phyloP scores from a whole-genome alignment of 805 yeast genomes.

The Cyberlindnera bimundalis region DNA sequence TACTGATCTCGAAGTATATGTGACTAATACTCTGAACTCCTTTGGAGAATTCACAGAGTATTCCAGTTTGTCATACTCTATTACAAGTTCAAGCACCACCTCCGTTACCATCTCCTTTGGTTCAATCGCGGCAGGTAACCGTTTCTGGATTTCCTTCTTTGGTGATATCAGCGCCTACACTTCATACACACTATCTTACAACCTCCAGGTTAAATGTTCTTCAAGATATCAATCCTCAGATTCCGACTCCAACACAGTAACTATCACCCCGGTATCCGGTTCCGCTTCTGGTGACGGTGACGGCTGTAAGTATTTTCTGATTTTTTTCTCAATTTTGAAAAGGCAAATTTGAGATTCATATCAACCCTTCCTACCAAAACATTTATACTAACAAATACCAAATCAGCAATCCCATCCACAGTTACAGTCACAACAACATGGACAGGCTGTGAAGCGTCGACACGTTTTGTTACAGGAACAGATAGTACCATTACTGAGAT shows the following conservation, averaged over 20 bases:
- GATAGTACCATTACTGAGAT: conserved; percentile 11
- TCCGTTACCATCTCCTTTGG: conserved; percentile 6
- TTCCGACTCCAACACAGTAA: not conserved
- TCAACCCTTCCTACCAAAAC: not conserved
- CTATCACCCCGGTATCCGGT: conserved; percentile 4
- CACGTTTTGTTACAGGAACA: conserved; percentile 11
- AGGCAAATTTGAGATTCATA: not conserved
- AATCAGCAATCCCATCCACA: conserved; percentile 5
- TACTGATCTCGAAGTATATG: conserved; percentile 3
- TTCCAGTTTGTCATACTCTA: not conserved
- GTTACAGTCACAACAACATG: conserved; percentile 3
- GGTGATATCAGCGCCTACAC: not conserved
- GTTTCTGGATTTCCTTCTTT: conserved; percentile 12
- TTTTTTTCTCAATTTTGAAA: not conserved
- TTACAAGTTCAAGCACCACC: not conserved
- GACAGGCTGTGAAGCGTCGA: conserved; percentile 10
- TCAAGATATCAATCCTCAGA: not conserved
- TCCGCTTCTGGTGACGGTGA: conserved; percentile 13
- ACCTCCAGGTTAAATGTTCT: not conserved
- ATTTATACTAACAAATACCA: not conserved
- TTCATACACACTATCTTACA: not conserved
- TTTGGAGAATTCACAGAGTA: conserved; percentile 1
- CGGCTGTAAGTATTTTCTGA: conserved; percentile 8
- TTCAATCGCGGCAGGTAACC: conserved; percentile 7
- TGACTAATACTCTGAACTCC: conserved; percentile 1